Conservation (phyloP, 495 filamentous ascomycete genomes). For the Daldinia vernicosa region DNA sequence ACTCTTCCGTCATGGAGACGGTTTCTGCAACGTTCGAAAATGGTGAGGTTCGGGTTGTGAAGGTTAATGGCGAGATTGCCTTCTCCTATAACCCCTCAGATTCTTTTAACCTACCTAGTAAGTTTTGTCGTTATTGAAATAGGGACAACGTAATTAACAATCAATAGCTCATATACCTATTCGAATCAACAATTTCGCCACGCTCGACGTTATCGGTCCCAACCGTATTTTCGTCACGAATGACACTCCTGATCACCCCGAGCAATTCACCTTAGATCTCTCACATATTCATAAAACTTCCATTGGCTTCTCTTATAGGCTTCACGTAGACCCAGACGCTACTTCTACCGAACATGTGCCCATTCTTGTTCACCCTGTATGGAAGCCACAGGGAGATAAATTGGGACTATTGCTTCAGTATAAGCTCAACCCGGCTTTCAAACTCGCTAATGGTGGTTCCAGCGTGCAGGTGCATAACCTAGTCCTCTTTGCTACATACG, state of each 20-base stretch:
- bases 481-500: slow-evolving; percentile 80
- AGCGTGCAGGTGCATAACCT: slow-evolving; percentile 80
- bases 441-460: slow-evolving; percentile 41
- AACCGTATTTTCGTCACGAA: slow-evolving; percentile 89
- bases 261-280: slow-evolving; percentile 81
- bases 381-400: slow-evolving; percentile 85
- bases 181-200: slow-evolving; percentile 86
- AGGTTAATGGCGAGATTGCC: slow-evolving; percentile 89
- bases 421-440: slow-evolving; percentile 79
- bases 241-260: slow-evolving; percentile 69
- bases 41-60: slow-evolving; percentile 73
- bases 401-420: slow-evolving; percentile 86
- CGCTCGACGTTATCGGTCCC: slow-evolving; percentile 93
- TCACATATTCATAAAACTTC: slow-evolving; percentile 75
- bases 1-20: slow-evolving; percentile 91
- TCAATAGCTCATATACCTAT: slow-evolving; percentile 67
- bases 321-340: slow-evolving; percentile 76
- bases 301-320: slow-evolving; percentile 92
- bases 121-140: slow-evolving; percentile 16
- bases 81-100: slow-evolving; percentile 78
- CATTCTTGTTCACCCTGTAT: slow-evolving; percentile 77
- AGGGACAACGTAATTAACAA: slow-evolving; percentile 8
- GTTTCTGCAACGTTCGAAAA: slow-evolving; percentile 84
- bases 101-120: slow-evolving; percentile 51
- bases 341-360: slow-evolving; percentile 65